Evolutionary conservation across 164 flowering plant genomes (phyloP).

Genomic region (Annona cherimola): DNA sequence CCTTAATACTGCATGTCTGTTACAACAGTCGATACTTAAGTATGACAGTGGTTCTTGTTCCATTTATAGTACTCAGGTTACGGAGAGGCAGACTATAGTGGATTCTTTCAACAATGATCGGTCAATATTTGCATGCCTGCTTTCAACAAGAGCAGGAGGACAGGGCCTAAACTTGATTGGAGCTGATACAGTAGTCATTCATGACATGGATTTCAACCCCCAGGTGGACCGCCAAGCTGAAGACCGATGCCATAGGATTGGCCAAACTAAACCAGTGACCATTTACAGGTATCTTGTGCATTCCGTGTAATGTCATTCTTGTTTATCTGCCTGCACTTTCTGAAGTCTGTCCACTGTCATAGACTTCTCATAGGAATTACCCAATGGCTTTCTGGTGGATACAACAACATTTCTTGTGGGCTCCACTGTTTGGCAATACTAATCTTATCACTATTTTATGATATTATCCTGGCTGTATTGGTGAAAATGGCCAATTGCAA

Average conservation of each 20-base stretch:
- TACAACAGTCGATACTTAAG: background rate
- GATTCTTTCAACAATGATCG: conserved; percentile 79
- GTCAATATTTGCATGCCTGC: conserved; percentile 87
- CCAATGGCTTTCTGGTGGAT: background rate
- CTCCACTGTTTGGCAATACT: background rate
- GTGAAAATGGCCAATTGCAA: background rate
- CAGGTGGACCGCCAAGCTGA: conserved; percentile 97
- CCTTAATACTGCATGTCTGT: background rate
- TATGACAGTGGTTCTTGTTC: background rate
- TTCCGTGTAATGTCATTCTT: background rate
- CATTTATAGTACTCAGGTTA: conserved; percentile 76
- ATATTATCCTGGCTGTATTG: background rate
- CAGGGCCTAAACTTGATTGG: conserved; percentile 93
- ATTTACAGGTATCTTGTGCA: conserved; percentile 57
- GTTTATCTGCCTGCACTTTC: background rate
- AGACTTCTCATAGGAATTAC: background rate
- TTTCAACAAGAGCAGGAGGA: conserved; percentile 96
- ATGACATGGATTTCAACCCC: conserved; percentile 98
- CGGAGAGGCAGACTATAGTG: conserved; percentile 86
- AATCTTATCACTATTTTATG: background rate
- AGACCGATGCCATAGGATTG: conserved; percentile 95
- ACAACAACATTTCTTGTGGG: background rate
- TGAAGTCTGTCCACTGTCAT: background rate
- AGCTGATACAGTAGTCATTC: conserved; percentile 93
- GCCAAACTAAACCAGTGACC: conserved; percentile 89